Evolutionary conservation across 2,329 filamentous ascomycete genomes (phyloP), one percentile per base, ranked within the genome.

Genomic region (Pyrenophora graminea): DNA sequence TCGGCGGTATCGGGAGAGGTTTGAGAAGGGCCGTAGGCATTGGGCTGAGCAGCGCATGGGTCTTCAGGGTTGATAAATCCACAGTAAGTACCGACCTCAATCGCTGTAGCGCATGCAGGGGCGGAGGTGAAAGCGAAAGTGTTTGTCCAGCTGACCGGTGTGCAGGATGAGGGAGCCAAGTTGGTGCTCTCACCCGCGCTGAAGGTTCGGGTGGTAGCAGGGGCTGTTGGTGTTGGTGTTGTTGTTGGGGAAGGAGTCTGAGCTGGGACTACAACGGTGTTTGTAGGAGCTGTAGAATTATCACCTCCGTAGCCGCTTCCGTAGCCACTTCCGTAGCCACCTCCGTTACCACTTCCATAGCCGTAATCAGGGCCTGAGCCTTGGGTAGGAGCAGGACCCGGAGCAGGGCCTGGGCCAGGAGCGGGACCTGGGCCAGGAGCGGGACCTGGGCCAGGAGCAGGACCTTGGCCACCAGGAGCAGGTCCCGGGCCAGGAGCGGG

Each of bases 1-100:
- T 59, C 54, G 27, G 53, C 50, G 21, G 61, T 68, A 43, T 69
- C 61, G 32, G 64, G 62, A 17, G 46, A 48, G 25, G 57, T 56
- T 21, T 21, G 19, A 8, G 37, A 51, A n/a, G 57, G 59, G 8
- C 62, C 65, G 31, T 54, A 52, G 15, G 61, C 64, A 39, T 55
- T 52, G 15, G 65, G 63, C 58, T 67, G 64, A 48, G 61, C 52
- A 52, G 61, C 58, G 51, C 65, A 68, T 19, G 61, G 60, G 51
- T 64, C 63, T 2, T 54, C 50, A 38, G 62, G 62, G 54, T 65
- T 65, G 57, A 62, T 64, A 57, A 64, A 65, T 37, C 61, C 61
- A 41, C 61, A 63, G 61, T 61, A 65, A 19, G 61, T 64, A 27
- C 61, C 62, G 19, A 63, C 56, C 52, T 63, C 61, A 23, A 63